Base-by-base conservation (phyloP, 106 monocot species). In the Agapanthus africanus region DNA sequence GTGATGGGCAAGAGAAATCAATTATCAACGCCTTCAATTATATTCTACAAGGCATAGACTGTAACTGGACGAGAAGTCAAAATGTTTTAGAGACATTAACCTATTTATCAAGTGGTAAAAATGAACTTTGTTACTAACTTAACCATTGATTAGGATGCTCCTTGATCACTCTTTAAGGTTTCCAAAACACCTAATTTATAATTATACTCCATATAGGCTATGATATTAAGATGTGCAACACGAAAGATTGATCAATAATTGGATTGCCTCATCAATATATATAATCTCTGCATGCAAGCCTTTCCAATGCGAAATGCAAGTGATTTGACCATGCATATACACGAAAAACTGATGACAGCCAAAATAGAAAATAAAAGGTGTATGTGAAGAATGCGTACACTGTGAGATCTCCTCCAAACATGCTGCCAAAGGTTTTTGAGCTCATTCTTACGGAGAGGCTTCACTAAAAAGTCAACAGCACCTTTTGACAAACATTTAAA, bases 371-470 rank as follows among this genome's bases (percentile, higher is more conserved):
- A 10, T 5, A 37, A 40, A 26, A 42, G 39, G 11, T 71, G 52
- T 56, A 6, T 26, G 6, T 5, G 41, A 7, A 30, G 59, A 71
- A 67, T 31, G 30, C 79, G 74, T 83, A 83, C 80, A 73, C 80
- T 78, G 52, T 70, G 77, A 66, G 85, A 92, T 78, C 97, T 79
- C 70, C 97, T 91, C 97, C 97, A 97, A 22, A 97, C 86, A 82
- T 97, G 97, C 79, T 97, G 97, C 97, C 97, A 97, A 46, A 97
- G 87, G 41, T 86, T 92, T 82, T 87, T 97, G 59, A 97, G 89
- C 66, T 97, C 97, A 75, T 97, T 97, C 73, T 97, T 97, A 23
- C 97, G 79, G 18, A 97, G 77, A 70, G 97, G 97, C 78, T 97
- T 97, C 59, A 97, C 89, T 67, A 97, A 79, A 80, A 97, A 97